Evolutionary conservation across 768 basidiomycete species (phyloP).

Genomic region (Hericium rajendrae): DNA sequence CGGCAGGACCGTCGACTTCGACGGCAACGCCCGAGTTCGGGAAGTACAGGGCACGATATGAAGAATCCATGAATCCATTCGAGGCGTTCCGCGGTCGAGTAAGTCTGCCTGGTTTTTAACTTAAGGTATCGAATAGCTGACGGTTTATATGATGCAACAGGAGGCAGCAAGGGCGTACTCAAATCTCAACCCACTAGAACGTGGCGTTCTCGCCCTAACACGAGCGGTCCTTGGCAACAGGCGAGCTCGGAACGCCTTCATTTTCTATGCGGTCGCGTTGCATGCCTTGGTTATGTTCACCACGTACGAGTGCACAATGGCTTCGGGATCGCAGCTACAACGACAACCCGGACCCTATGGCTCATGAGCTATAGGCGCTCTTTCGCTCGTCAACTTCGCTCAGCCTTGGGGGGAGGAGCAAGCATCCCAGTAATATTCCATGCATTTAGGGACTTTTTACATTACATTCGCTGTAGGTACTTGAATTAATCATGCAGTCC

Average conservation of each 20-base stretch:
- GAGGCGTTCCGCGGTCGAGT: conserved; percentile 95
- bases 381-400: too few species aligned
- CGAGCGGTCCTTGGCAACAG: conserved; percentile 83
- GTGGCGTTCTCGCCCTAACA: conserved; percentile 78
- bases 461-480: background rate
- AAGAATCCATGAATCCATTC: conserved; percentile 97
- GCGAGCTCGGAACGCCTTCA: conserved; percentile 80
- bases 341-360: conserved; percentile 41
- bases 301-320: conserved; percentile 59
- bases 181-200: conserved; percentile 84
- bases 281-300: conserved; percentile 79
- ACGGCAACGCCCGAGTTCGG: conserved; percentile 62
- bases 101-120: conserved; percentile 23
- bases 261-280: conserved; percentile 73
- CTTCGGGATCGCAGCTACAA: conserved; percentile 39
- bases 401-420: too few species aligned
- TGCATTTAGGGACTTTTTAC: background rate
- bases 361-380: conserved; percentile 9
- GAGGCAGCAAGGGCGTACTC: conserved; percentile 93
- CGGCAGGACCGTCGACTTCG: conserved; percentile 24
- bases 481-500: background rate
- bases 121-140: background rate
- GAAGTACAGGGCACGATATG: conserved; percentile 86
- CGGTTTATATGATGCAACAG: conserved; percentile 29
- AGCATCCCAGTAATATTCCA: background rate